Conservation (phyloP, 306 rosid species). For the Arachis stenosperma region DNA sequence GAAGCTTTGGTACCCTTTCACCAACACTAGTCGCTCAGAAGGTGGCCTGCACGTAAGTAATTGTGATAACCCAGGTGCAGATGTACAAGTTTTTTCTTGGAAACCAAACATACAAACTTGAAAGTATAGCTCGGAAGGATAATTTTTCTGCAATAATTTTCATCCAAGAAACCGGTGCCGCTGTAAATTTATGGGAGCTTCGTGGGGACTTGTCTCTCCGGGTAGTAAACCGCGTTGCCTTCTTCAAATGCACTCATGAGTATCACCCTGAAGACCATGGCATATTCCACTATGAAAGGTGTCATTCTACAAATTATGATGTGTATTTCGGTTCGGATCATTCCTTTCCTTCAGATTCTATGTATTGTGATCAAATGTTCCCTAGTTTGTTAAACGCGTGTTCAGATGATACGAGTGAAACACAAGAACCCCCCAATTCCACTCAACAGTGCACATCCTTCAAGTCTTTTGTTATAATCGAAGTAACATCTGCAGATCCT, state of each 20-base stretch:
- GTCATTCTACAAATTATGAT: neutral
- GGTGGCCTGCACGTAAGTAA: slow-evolving; percentile 8
- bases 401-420: neutral
- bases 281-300: neutral
- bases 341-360: neutral
- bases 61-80: neutral
- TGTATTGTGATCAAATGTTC: too few relatives aligned
- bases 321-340: neutral
- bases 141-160: neutral
- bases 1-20: slow-evolving; percentile 7
- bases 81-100: neutral
- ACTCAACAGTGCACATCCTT: neutral
- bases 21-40: neutral
- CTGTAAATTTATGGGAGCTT: neutral
- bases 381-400: neutral
- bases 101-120: neutral
- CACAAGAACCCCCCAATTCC: fast-evolving
- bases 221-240: neutral
- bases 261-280: too few relatives aligned
- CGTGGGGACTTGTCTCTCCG: neutral
- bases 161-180: neutral
- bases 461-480: neutral
- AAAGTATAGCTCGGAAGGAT: neutral
- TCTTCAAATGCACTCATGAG: slow-evolving; percentile 24
- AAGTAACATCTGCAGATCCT: neutral